Evolutionary conservation across 2,329 filamentous ascomycete species (phyloP), one percentile per base, ranked within the genome.

Genomic region (Fusarium annulatum): DNA sequence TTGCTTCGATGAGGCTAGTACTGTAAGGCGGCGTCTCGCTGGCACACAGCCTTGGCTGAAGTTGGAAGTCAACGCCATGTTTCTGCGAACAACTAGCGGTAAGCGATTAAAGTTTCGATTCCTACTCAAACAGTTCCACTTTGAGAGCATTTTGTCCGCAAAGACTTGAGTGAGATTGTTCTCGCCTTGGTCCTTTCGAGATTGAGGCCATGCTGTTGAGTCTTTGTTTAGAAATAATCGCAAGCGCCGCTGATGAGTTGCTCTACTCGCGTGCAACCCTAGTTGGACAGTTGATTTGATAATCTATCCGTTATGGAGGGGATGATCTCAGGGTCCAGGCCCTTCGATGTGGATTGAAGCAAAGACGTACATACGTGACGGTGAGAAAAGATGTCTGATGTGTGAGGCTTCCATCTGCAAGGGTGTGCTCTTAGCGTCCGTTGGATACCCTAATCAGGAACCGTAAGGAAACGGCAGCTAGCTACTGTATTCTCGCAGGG

Each of bases 261-360:
- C 53, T 67, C 52, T 52, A 68, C 71, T 62, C 61, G 72, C 67
- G 67, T 75, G 71, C 71, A 67, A 77, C 72, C 74, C 63, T 63
- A 74, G 61, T 61, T 55, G 55, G 51, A 63, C 64, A 61, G 67
- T 69, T 69, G 57, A 67, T 75, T 74, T 76, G 64, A 72, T 76
- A 67, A 76, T 75, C 64, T 61, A 46, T 65, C 55, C 51, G 60
- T 61, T 45, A 55, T 64, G 53, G 72, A 72, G 69, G 69, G 61
- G 75, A 71, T 72, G 75, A 77, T 77, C 75, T 70, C 71, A 69
- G 64, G 75, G 75, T 77, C 75, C 66, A 76, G 75, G 75, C 75
- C 75, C 73, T 76, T 77, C 75, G 73, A 77, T 69, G 62, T 73
- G 71, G 65, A 64, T 69, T 73, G 55, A 41, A 49, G 56, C 30